A percentile compares a stretch with the other conserved stretches of the same genome.
These are phyloP conservation scores for Colletotrichum sp. DNA, from an alignment of 2,329 filamentous ascomycete species.

Conservation along the genomic window DNA sequence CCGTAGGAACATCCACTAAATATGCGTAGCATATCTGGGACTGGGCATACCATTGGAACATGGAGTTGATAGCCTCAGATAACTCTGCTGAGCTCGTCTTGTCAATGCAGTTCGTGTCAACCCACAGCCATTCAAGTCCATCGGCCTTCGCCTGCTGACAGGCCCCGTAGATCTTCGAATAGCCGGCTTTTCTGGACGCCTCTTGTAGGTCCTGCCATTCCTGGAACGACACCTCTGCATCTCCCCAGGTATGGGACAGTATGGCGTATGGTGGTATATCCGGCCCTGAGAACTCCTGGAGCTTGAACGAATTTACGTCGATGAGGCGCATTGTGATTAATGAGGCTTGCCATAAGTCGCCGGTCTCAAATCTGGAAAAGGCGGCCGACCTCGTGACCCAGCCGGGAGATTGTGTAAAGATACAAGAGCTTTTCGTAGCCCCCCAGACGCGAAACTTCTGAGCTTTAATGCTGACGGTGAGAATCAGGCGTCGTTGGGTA, in stretches of 20 bases:
- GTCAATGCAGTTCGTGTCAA: neutral
- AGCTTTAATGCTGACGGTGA: neutral
- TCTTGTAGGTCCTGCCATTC: neutral
- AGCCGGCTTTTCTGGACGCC: neutral
- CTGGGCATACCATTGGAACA: constrained; percentile 13
- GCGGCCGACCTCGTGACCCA: neutral
- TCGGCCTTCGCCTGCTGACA: neutral
- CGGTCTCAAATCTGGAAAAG: neutral
- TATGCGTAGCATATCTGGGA: constrained; percentile 10
- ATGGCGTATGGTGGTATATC: constrained; percentile 31
- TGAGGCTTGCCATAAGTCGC: neutral
- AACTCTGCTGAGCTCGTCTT: constrained; percentile 7
- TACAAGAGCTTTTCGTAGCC: neutral
- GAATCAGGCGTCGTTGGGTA: neutral
- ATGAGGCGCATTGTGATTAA: neutral
- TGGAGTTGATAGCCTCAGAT: neutral
- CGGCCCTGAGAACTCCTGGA: neutral
- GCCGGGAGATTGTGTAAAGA: neutral
- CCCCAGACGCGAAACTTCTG: neutral
- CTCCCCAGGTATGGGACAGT: constrained; percentile 33
- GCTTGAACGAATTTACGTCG: neutral
- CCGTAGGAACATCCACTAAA: constrained; percentile 6
- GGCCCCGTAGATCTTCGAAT: neutral
- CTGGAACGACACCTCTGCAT: constrained; percentile 30
- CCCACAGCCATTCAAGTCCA: neutral